A percentile compares a stretch with the other conserved stretches of the same genome.
Evolutionary conservation across 345 rosid genomes (phyloP).

Genomic region (Toxicodendron radicans): DNA sequence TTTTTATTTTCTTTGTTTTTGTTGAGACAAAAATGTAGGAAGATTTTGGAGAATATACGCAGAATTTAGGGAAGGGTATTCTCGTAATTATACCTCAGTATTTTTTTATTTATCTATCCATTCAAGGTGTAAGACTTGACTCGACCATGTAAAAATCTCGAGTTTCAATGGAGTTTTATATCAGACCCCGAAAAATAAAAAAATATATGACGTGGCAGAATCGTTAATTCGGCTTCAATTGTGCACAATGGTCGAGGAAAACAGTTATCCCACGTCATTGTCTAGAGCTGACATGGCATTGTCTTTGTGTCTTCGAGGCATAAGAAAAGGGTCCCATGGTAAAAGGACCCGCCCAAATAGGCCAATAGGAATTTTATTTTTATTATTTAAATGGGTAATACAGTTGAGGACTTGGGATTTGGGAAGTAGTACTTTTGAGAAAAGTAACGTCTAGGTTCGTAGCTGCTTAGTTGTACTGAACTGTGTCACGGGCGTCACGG

Average conservation of each 20-base stretch:
- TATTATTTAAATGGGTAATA: neutral
- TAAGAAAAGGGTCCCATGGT: neutral
- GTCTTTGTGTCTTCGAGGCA: neutral
- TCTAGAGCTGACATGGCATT: conserved; percentile 28
- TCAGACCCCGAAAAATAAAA: neutral
- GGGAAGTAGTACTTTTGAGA: neutral
- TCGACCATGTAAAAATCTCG: neutral
- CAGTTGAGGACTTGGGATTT: neutral
- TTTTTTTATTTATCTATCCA: neutral
- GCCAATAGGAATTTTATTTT: neutral
- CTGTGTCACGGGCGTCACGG: conserved; percentile 35
- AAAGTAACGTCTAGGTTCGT: conserved; percentile 34
- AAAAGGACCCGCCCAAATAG: neutral
- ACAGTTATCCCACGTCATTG: conserved; percentile 27
- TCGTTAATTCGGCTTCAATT: neutral
- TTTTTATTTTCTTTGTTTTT: too few relatives aligned
- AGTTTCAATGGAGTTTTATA: neutral
- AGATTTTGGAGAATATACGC: conserved; percentile 31
- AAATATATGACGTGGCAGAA: neutral
- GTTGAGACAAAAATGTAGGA: too few relatives aligned
- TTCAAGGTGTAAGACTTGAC: too few relatives aligned
- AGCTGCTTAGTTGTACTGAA: conserved; percentile 35
- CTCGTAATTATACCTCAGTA: neutral
- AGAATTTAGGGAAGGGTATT: conserved; percentile 11
- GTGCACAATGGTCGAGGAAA: conserved; percentile 12